Evolutionary conservation across 768 basidiomycete species (phyloP).

Genomic region (Kwoniella shandongensis): DNA sequence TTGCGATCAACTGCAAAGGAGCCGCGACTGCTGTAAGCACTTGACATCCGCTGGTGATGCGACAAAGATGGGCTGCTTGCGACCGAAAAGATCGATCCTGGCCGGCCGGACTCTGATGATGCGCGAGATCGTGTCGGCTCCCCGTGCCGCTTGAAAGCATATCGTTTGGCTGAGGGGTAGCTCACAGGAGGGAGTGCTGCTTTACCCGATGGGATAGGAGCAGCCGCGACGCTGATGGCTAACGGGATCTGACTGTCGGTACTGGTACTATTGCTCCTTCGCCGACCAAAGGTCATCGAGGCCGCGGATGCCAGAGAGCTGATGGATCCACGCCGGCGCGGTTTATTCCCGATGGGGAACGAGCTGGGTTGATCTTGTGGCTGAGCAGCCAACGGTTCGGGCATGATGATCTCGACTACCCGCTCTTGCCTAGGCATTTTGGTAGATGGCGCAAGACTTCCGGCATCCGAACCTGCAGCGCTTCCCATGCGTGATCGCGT

Average conservation of each 20-base stretch:
- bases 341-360: slow-evolving; percentile 9
- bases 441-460: slow-evolving; percentile 15
- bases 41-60: slow-evolving; percentile 12
- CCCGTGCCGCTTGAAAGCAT: slow-evolving; percentile 45
- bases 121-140: slow-evolving; percentile 31
- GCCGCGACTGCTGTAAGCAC: slow-evolving; percentile 10
- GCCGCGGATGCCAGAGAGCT: slow-evolving; percentile 35
- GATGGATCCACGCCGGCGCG: slow-evolving; percentile 34
- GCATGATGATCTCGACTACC: slow-evolving; percentile 52
- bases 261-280: slow-evolving; percentile 30
- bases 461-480: slow-evolving; percentile 31
- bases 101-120: slow-evolving; percentile 45
- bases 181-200: slow-evolving; percentile 42
- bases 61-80: slow-evolving; percentile 32
- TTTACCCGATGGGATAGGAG: slow-evolving; percentile 26
- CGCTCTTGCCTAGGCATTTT: slow-evolving; percentile 41
- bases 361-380: slow-evolving; percentile 5
- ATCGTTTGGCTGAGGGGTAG: slow-evolving; percentile 50
- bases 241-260: slow-evolving; percentile 6
- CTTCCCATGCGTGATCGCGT: slow-evolving; percentile 30
- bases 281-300: slow-evolving; percentile 31
- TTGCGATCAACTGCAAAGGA: slow-evolving; percentile 20
- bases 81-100: slow-evolving; percentile 46
- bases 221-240: slow-evolving; percentile 8
- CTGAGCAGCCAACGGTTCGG: slow-evolving; percentile 42